Evolutionary conservation across 306 rosid species (phyloP), one percentile per base, ranked within the genome.

Genomic region (Pyrus pyrifolia): DNA sequence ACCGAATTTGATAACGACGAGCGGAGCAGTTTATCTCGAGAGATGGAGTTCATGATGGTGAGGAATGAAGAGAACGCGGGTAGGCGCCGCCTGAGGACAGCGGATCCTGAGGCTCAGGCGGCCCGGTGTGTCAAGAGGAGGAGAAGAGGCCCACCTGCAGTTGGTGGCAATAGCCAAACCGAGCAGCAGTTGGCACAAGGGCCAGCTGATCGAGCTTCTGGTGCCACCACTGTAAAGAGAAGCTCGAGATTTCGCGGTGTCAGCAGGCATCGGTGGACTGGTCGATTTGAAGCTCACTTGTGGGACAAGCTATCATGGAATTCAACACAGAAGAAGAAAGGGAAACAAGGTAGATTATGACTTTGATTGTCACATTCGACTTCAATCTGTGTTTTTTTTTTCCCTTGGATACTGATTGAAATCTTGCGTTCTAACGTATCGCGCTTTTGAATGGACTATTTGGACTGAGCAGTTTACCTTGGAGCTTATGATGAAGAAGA

Each of bases 241-340:
- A 94, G 96, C 46, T 94, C 96, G 13, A 91, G 80, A 73, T 93
- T 86, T 74, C 86, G 96, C 1, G 96, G 98, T 42, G 97, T 91
- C 69, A 94, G 98, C 86, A 83, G 97, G 65, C 97, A 94, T 81
- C 88, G 93, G 82, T 94, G 98, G 98, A 93, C 96, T 0, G 98
- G 98, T 49, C 70, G 96, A n/a, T 93, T 69, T 78, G 97, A 93
- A 87, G 98, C 97, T 30, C 98, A 94, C 81, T 81, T 94, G 68
- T 91, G 96, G 98, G 98, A 91, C 81, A 90, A 94, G 81, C 94
- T 91, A 33, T 88, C 97, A 2, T 91, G 98, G 97, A 94, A 94
- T 80, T 87, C 85, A 10, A 89, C 98, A 23, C 96, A 91, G 80
- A 94, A 90, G 85, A 94, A 94, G 87, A 94, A 91, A 83, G 98